Evolutionary conservation across 2,329 filamentous ascomycete genomes (phyloP).

Genomic region (Penicillium sp.): DNA sequence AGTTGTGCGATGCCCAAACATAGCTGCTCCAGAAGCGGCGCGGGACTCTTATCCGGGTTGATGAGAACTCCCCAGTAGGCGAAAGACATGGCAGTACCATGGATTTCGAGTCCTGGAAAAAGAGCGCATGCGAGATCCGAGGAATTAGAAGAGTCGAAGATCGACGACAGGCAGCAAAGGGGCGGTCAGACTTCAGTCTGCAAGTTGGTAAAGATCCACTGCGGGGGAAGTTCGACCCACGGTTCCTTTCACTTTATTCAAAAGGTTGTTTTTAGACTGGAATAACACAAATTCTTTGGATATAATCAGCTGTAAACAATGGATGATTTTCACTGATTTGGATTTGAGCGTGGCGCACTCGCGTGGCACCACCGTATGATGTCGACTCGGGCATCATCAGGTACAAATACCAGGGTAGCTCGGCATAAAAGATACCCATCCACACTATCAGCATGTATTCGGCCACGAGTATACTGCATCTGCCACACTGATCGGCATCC

Average conservation of each 20-base stretch:
- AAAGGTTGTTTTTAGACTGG: no score
- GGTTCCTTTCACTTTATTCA: not conserved
- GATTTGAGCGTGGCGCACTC: not conserved
- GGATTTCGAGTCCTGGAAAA: constrained; percentile 11
- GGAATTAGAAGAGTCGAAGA: constrained; percentile 5
- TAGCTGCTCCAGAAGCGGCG: constrained; percentile 62
- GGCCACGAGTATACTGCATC: constrained; percentile 19
- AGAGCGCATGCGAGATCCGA: constrained; percentile 3
- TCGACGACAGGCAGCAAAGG: constrained; percentile 16
- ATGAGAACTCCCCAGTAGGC: constrained; percentile 60
- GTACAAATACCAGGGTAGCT: not conserved
- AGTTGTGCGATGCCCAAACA: constrained; percentile 63
- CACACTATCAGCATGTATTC: not conserved
- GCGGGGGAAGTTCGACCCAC: constrained; percentile 11
- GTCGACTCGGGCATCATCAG: not conserved
- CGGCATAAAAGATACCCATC: not conserved
- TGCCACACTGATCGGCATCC: constrained; percentile 2
- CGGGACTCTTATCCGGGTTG: constrained; percentile 62
- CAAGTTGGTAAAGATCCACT: constrained; percentile 13
- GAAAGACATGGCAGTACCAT: constrained; percentile 28
- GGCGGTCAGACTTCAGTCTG: constrained; percentile 23
- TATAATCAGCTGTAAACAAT: not conserved
- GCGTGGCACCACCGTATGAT: not conserved
- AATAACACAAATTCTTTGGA: not conserved
- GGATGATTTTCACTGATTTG: not conserved